Percentiles rank a stretch among this genome's conserved stretches.
Conservation (phyloP, 257 asterid genomes). For the Cinchona pubescens region DNA sequence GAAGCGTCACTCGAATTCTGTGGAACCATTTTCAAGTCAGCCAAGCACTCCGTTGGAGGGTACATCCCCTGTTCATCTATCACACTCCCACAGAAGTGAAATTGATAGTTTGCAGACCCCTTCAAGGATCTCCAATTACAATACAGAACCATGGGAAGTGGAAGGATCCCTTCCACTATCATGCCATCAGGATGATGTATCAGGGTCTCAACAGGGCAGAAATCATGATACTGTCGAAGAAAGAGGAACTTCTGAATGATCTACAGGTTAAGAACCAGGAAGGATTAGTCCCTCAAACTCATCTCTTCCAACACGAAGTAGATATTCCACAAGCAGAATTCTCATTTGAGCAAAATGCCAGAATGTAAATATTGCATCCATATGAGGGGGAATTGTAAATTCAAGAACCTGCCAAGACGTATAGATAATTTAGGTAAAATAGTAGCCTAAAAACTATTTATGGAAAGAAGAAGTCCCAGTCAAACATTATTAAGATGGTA, state of each 20-base stretch:
- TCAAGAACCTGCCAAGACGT: neutral
- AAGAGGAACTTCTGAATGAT: neutral
- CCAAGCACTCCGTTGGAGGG: conserved; percentile 37
- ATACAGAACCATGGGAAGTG: conserved; percentile 23
- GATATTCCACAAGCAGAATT: conserved; percentile 25
- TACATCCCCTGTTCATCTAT: conserved; percentile 37
- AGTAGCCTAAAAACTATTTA: neutral
- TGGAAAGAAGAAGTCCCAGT: neutral
- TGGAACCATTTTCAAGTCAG: conserved; percentile 35
- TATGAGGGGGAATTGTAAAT: neutral
- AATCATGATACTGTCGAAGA: neutral
- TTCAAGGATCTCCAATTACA: conserved; percentile 17
- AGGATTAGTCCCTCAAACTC: conserved; percentile 3
- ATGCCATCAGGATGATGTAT: neutral
- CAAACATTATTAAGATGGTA: neutral
- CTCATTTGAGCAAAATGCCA: conserved; percentile 26
- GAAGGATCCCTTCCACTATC: conserved; percentile 8
- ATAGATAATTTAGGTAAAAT: neutral
- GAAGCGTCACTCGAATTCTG: conserved; percentile 18
- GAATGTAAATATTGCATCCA: conserved; percentile 4
- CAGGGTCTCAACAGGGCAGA: neutral
- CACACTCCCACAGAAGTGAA: conserved; percentile 28
- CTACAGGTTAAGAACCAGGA: neutral
- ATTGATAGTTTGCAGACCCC: conserved; percentile 11
- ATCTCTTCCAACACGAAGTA: conserved; percentile 3